A percentile compares a stretch with the other conserved stretches of the same genome.
These are phyloP conservation scores for Fomitopsis serialis DNA, from an alignment of 768 basidiomycete genomes.

Conservation along the genomic window DNA sequence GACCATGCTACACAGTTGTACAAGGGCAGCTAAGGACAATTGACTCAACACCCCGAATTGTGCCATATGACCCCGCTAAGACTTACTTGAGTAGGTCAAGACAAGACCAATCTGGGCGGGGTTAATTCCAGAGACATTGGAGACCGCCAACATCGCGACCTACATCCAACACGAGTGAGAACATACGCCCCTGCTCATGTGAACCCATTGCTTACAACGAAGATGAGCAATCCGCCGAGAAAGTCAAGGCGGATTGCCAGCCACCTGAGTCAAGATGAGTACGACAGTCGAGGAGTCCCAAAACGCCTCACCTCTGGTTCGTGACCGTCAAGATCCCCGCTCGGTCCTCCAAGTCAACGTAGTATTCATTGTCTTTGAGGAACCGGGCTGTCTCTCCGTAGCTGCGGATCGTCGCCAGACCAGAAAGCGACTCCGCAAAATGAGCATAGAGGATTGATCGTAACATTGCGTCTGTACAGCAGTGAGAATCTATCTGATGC, in stretches of 20 bases:
- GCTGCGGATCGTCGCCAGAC: conserved; percentile 65
- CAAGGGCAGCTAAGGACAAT: conserved; percentile 35
- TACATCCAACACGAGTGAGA: conserved; percentile 14
- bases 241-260: conserved; percentile 68
- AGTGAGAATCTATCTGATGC: not conserved
- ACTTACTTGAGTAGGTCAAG: conserved; percentile 57
- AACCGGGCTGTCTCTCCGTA: conserved; percentile 65
- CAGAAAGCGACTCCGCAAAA: conserved; percentile 72
- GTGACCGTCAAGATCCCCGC: conserved; percentile 61
- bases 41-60: not conserved
- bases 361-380: conserved; percentile 54
- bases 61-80: not conserved
- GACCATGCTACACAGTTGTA: conserved; percentile 47
- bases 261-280: conserved; percentile 38
- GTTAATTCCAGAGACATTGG: conserved; percentile 48
- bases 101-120: conserved; percentile 70
- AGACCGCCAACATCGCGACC: conserved; percentile 64
- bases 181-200: not conserved
- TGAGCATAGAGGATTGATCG: conserved; percentile 74
- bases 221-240: conserved; percentile 55
- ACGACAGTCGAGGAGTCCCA: not conserved
- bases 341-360: conserved; percentile 71
- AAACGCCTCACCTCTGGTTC: conserved; percentile 47
- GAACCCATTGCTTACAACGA: conserved; percentile 35
- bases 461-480: conserved; percentile 56